A percentile compares a stretch with the other conserved stretches of the same genome.
Evolutionary conservation across 1,284 basidiomycete genomes (phyloP).

Genomic region (Ceratobasidium sp.): DNA sequence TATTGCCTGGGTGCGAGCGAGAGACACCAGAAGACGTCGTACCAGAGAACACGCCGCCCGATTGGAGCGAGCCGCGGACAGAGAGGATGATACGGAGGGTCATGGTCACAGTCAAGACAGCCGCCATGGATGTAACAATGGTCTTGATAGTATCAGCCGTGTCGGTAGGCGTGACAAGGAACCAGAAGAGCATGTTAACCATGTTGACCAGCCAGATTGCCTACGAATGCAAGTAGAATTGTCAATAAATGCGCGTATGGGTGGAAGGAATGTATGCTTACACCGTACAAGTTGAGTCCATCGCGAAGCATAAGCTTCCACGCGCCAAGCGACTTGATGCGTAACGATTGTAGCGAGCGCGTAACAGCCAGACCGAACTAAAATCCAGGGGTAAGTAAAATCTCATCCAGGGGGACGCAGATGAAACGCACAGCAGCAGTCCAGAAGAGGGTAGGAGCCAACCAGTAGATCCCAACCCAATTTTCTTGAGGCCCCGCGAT

Average conservation of each 20-base stretch:
- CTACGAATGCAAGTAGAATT: conserved; percentile 56
- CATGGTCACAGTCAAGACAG: conserved; percentile 86
- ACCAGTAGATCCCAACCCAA: conserved; percentile 88
- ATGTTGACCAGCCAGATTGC: conserved; percentile 82
- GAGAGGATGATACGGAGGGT: conserved; percentile 83
- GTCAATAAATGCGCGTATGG: conserved; percentile 28
- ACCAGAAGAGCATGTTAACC: conserved; percentile 84
- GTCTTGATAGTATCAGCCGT: conserved; percentile 77
- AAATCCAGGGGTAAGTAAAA: conserved; percentile 36
- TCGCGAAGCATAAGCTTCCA: conserved; percentile 91
- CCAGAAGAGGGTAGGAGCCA: conserved; percentile 78
- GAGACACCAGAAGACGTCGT: conserved; percentile 57
- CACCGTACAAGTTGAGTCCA: conserved; percentile 83
- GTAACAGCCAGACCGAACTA: conserved; percentile 73
- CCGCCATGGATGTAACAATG: conserved; percentile 84
- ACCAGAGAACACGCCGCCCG: conserved; percentile 75
- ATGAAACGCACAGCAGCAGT: conserved; percentile 66
- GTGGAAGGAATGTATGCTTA: conserved; percentile 55
- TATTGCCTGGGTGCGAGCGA: conserved; percentile 49
- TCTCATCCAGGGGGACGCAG: background rate
- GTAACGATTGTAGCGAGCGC: conserved; percentile 73
- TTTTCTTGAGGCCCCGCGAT: conserved; percentile 79
- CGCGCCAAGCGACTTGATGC: conserved; percentile 68
- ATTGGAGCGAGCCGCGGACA: conserved; percentile 75
- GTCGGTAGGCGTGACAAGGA: conserved; percentile 76